Base-by-base conservation (phyloP, 306 rosid genomes). In the Acmispon strigosus region DNA sequence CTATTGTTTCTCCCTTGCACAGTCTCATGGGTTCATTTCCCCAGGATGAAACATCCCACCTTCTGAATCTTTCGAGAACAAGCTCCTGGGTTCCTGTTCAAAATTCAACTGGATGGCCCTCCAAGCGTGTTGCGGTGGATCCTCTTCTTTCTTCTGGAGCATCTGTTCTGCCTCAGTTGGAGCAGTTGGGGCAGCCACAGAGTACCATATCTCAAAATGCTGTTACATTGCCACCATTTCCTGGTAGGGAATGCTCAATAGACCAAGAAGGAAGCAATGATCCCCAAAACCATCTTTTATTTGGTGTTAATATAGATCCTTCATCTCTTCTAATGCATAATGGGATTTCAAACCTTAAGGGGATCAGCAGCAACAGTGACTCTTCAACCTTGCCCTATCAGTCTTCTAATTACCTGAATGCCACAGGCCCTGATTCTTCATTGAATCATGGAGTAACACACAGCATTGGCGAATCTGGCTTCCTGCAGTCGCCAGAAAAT, bases 261-360 rank as follows among this genome's bases (percentile, higher is more conserved):
- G 96, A 94, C 77, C 99, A 89, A 72, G 96, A 84, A 76, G 96
- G 95, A 48, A 79, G 80, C 69, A 77, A 74, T 32, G 99, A 94
- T 83, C 92, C 95, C 1, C 97, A 91, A 47, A 85, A 88, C 66
- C 87, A 86, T 85, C 96, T 94, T 78, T 76, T 94, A 48, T 94
- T 94, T 60, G 99, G 99, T 32, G 94, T 94, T 60, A 91, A 89
- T 73, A 91, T 94, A 61, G 98, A 94, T 57, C 86, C 96, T 9
- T 83, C 96, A 4, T 82, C 97, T 51, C 94, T 94, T 66, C 80
- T 94, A 41, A 76, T 90, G 86, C 94, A 87, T 77, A 87, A 87
- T n/a, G 94, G 90, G 66, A 83, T 90, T 78, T 82, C 97, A 42
- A 82, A 62, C 71, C 86, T 86, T 49, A 88, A 90, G 81, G 96